phyloP scores from a whole-genome alignment of 2,329 filamentous ascomycete species.

The Blastomyces emzantsi region DNA sequence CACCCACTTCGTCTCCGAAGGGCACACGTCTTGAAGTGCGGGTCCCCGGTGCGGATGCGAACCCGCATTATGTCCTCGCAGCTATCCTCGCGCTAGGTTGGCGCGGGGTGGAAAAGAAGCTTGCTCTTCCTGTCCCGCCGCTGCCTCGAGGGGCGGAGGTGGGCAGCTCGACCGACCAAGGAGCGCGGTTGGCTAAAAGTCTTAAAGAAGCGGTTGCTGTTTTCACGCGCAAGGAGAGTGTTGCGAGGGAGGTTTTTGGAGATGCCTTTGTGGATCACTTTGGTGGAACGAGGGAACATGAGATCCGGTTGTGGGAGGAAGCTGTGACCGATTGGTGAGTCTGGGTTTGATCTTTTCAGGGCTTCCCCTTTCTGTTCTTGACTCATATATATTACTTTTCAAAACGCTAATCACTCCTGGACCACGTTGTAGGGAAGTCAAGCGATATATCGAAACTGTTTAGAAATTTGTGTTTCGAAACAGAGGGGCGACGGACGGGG shows the following conservation, averaged over 20 bases:
- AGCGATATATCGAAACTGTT: slow-evolving; percentile 70
- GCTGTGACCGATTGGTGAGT: slow-evolving; percentile 91
- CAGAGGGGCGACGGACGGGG: not conserved
- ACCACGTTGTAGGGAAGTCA: slow-evolving; percentile 53
- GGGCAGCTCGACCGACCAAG: slow-evolving; percentile 60
- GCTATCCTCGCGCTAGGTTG: slow-evolving; percentile 82
- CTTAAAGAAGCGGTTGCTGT: slow-evolving; percentile 73
- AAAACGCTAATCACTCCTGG: slow-evolving; percentile 7
- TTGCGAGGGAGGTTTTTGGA: slow-evolving; percentile 89
- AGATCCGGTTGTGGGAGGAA: slow-evolving; percentile 85
- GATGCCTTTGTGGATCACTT: slow-evolving; percentile 95
- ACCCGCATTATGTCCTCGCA: slow-evolving; percentile 77
- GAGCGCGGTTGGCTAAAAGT: slow-evolving; percentile 70
- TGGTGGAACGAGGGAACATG: slow-evolving; percentile 84
- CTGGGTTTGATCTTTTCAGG: slow-evolving; percentile 20
- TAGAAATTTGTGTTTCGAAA: slow-evolving; percentile 22
- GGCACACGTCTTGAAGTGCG: slow-evolving; percentile 89
- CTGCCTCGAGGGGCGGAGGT: slow-evolving; percentile 78
- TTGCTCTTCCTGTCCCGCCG: slow-evolving; percentile 72
- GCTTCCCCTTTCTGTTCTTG: not conserved
- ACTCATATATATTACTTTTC: slow-evolving; percentile 9
- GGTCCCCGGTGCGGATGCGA: slow-evolving; percentile 88
- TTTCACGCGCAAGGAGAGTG: slow-evolving; percentile 68
- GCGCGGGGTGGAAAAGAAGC: slow-evolving; percentile 85
- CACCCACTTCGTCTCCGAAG: slow-evolving; percentile 72